Conservation (phyloP, 208 protist species). For the Tritrichomonas foetus region DNA sequence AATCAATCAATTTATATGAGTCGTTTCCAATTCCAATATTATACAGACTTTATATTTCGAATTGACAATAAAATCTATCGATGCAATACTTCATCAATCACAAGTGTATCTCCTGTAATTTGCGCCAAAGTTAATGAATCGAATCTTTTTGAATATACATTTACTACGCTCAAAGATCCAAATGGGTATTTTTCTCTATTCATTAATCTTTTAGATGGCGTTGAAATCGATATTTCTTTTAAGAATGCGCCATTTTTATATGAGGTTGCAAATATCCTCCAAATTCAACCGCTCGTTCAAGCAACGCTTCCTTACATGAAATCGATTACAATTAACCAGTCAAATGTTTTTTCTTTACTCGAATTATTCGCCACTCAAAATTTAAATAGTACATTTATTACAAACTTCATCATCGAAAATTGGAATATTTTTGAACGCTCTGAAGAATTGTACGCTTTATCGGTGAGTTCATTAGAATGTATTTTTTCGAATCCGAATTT, state of each 20-base stretch:
- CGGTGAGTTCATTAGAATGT: too few relatives aligned
- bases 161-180: background rate
- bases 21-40: too few relatives aligned
- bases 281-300: background rate
- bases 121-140: background rate
- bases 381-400: too few relatives aligned
- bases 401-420: too few relatives aligned
- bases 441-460: too few relatives aligned
- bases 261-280: background rate
- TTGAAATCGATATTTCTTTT: background rate
- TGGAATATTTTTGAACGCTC: too few relatives aligned
- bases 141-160: background rate
- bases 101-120: background rate
- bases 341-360: background rate
- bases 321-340: background rate
- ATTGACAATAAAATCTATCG: background rate
- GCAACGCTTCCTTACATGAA: background rate
- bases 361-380: background rate
- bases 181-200: background rate
- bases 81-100: background rate
- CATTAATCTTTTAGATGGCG: background rate
- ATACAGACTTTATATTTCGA: background rate
- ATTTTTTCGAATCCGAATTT: too few relatives aligned
- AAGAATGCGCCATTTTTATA: background rate
- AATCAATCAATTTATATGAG: too few relatives aligned